Percentiles rank a stretch among this genome's conserved stretches.
Evolutionary conservation across 192 early-diverging fungal genomes (phyloP).

Genomic region (Cladochytrium replicatum): DNA sequence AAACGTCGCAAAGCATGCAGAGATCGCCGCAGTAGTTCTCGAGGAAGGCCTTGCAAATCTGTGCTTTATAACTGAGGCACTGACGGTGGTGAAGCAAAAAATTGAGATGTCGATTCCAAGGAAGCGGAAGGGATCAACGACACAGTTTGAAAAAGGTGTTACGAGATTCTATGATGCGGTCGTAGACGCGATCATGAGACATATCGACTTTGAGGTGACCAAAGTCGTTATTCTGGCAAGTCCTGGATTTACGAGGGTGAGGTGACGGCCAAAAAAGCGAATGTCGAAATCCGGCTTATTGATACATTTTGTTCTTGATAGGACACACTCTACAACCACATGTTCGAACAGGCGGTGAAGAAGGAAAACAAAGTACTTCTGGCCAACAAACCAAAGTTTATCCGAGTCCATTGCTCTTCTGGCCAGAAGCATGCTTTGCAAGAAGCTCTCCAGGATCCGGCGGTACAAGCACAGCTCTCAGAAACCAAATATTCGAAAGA

Average conservation of each 20-base stretch:
- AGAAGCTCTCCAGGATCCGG: constrained; percentile 83
- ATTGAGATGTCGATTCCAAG: constrained; percentile 87
- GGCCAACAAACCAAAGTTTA: constrained; percentile 78
- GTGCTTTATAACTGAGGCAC: constrained; percentile 85
- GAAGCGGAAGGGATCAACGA: constrained; percentile 82
- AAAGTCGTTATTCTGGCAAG: constrained; percentile 94
- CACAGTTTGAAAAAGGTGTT: constrained; percentile 76
- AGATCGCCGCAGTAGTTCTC: constrained; percentile 86
- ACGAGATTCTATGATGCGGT: constrained; percentile 85
- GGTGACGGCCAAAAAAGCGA: too few species aligned
- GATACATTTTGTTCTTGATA: constrained; percentile 17
- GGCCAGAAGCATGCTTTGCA: constrained; percentile 94
- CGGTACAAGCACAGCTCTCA: constrained; percentile 63
- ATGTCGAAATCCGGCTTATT: not conserved
- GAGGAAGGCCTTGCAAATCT: constrained; percentile 75
- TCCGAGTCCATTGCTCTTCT: constrained; percentile 84
- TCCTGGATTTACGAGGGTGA: constrained; percentile 87
- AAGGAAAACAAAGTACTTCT: constrained; percentile 72
- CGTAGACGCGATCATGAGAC: constrained; percentile 73
- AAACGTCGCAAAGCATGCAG: constrained; percentile 79
- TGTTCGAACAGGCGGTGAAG: constrained; percentile 70
- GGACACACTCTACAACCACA: constrained; percentile 79
- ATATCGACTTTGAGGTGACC: constrained; percentile 85
- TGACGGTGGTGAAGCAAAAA: constrained; percentile 90
- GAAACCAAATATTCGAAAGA: constrained; percentile 91